Base-by-base conservation (phyloP, 106 monocot genomes). In the Amphibolis antarctica region DNA sequence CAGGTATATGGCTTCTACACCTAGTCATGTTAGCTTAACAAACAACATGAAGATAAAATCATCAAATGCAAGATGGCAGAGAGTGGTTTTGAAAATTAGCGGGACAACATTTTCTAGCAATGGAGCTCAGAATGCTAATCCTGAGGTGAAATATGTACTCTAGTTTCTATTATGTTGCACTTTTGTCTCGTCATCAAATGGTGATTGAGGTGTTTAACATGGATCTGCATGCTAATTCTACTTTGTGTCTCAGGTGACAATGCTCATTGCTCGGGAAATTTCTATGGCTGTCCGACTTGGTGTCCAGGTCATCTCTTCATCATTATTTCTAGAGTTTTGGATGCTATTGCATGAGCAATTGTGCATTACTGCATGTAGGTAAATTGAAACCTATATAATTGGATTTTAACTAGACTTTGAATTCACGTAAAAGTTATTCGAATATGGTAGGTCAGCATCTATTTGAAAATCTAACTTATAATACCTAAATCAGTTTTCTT, bases 231-330 rank as follows among this genome's bases (percentile, higher is more conserved):
- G 47, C 22, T 27, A 23, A 51, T 21, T 56, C 9, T 21, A 5
- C 53, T 22, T 71, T 71, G 53, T 26, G 23, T 63, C 58, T 75
- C 68, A 96, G 96, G 82, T 85, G 17, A 74, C 75, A 22, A 81
- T 81, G 84, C 71, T 98, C 23, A 91, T 98, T 73, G 90, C 91
- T 11, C 82, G 77, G 62, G 98, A 98, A 79, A 79, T 98, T 81
- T 80, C 79, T 65, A 75, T 85, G 55, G 87, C 82, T 1, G 80
- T 66, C 15, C 87, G 75, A 42, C 69, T 75, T 72, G 98, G 98
- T 56, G 72, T 98, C 15, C 82, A 98, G 91, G 98, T 98, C 74
- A 36, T 36, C 46, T 28, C 44, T 5, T 54, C 17, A 23, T 36
- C 19, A 10, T 62, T 51, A 1, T 0, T 49, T 28, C 18, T 17